These are phyloP conservation scores for Hylodesmum podocarpum DNA, from an alignment of 306 rosid genomes.

Conservation along the genomic window DNA sequence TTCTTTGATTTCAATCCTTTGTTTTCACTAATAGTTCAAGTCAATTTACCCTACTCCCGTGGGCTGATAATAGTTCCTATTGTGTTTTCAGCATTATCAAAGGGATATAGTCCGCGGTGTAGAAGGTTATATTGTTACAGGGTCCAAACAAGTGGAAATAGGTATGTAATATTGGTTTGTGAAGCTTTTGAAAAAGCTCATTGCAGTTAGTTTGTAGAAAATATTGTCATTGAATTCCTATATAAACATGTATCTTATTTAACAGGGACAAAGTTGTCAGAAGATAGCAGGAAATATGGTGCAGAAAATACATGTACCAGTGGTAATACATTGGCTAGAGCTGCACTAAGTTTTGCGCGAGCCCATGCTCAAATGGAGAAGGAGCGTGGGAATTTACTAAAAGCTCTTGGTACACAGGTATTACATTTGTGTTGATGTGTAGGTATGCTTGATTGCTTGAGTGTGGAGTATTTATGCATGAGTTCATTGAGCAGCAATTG, in stretches of 20 bases:
- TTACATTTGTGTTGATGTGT: neutral
- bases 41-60: neutral
- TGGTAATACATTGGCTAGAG: constrained; percentile 76
- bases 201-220: neutral
- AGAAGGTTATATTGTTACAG: constrained; percentile 91
- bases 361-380: constrained; percentile 95
- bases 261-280: constrained; percentile 89
- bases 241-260: constrained; percentile 28
- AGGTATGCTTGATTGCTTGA: neutral
- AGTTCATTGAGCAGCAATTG: constrained; percentile 16
- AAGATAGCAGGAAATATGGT: constrained; percentile 95
- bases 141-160: constrained; percentile 96
- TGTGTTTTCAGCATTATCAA: constrained; percentile 79
- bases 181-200: constrained; percentile 1
- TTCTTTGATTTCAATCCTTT: constrained; percentile 20
- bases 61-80: constrained; percentile 19
- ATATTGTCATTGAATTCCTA: constrained; percentile 24
- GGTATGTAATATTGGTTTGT: constrained; percentile 48
- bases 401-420: constrained; percentile 96
- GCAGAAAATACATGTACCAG: constrained; percentile 86
- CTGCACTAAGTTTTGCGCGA: constrained; percentile 70
- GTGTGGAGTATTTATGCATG: neutral
- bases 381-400: constrained; percentile 82
- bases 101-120: constrained; percentile 95
- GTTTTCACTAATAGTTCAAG: neutral